Base-by-base conservation (phyloP, 768 basidiomycete genomes). In the Tulasnella sp. region DNA sequence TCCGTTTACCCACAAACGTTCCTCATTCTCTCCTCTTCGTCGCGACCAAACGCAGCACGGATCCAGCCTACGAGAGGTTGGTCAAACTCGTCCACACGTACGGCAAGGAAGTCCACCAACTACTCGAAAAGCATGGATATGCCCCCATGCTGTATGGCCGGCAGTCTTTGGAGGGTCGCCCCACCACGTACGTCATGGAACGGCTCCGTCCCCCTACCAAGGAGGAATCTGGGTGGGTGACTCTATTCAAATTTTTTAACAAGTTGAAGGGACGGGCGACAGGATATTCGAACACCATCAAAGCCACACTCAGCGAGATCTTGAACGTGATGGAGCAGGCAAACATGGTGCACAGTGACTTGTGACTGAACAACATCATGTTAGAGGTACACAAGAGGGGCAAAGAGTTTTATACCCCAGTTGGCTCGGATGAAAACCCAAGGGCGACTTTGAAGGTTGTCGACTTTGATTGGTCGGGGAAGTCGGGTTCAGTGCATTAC, bases 131-230 rank as follows among this genome's bases (percentile, higher is more conserved):
- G n/a, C 26, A 16, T 46, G 75, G 73, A n/a, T n/a, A 77, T 32
- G 77, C 77, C 20, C 77, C 77, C 39, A 32, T 23, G n/a, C 71
- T 77, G n/a, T 32, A 77, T 44, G 77, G 73, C 42, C 26, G 11
- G 5, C 16, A 16, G 7, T 39, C n/a, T 46, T 29, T 71, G 13
- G 77, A 77, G 39, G 77, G 77, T 4, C 74, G 74, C 23, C 77
- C 71, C 37, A 77, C 77, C 15, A 74, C 77, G 73, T 32, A 32
- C 32, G 73, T 75, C 42, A 77, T 77, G 77, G 77, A 77, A 74
- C 48, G 39, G 9, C 74, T 75, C 57, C 6, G 32, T 29, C 57
- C 74, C 42, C 55, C 55, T 29, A 73, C 42, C 42, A 32, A 70
- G 13, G 5, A 7, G 11, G 5, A n/a, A 42, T 18, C 23, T 20